Evolutionary conservation across 2,329 filamentous ascomycete species (phyloP).

Genomic region (Magnaporthiopsis incrustans): DNA sequence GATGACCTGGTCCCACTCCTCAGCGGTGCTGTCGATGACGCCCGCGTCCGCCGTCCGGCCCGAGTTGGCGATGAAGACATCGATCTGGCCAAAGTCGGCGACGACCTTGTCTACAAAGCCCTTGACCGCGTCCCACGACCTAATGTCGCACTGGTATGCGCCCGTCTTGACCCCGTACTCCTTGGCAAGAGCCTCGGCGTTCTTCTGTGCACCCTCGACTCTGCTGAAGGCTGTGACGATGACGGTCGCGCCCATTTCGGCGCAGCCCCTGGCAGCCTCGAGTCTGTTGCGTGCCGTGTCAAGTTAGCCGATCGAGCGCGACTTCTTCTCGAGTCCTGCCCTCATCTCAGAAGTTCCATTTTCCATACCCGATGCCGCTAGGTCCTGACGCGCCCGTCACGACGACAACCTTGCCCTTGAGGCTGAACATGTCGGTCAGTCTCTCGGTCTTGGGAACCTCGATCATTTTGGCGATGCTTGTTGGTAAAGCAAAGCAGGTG

Average conservation of each 20-base stretch:
- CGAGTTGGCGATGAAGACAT: slow-evolving; percentile 73
- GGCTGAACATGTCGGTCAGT: slow-evolving; percentile 58
- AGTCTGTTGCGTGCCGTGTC: slow-evolving; percentile 19
- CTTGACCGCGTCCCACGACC: slow-evolving; percentile 40
- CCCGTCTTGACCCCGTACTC: slow-evolving; percentile 55
- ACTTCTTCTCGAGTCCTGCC: too few relatives aligned
- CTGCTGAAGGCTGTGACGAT: slow-evolving; percentile 66
- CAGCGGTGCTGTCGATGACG: slow-evolving; percentile 72
- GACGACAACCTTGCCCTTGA: slow-evolving; percentile 79
- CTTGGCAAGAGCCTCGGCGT: slow-evolving; percentile 55
- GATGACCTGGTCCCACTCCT: slow-evolving; percentile 66
- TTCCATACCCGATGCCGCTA: background rate
- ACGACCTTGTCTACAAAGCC: slow-evolving; percentile 44
- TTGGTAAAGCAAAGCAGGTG: too few relatives aligned
- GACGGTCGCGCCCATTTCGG: slow-evolving; percentile 63
- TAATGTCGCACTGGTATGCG: slow-evolving; percentile 55
- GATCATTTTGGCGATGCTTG: background rate
- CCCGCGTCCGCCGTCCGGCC: slow-evolving; percentile 47
- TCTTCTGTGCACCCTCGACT: slow-evolving; percentile 59
- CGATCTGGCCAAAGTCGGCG: slow-evolving; percentile 68
- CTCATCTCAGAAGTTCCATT: too few relatives aligned
- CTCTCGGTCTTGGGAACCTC: background rate
- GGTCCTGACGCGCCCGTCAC: slow-evolving; percentile 66
- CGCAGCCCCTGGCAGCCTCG: slow-evolving; percentile 59
- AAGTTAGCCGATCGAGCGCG: too few relatives aligned